phyloP scores from a whole-genome alignment of 345 rosid genomes.

The Brassica rapa region DNA sequence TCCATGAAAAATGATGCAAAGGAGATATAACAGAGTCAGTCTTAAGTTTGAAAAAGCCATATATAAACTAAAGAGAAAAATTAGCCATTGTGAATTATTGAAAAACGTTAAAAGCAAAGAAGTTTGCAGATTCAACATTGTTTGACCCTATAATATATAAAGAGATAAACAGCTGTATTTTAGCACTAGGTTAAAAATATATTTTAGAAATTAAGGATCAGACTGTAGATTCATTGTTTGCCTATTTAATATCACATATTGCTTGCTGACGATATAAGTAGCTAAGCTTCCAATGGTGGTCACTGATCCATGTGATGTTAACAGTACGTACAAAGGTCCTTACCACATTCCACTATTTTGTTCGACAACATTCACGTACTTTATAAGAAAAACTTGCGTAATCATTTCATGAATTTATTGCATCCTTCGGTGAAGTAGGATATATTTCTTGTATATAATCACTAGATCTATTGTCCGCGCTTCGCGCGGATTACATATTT shows the following conservation, averaged over 20 bases:
- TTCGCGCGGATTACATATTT: too few relatives aligned
- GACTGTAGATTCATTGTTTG: background rate
- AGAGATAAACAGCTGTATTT: background rate
- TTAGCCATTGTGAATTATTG: background rate
- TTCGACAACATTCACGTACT: background rate
- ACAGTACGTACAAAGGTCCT: conserved; percentile 25
- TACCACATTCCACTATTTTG: conserved; percentile 13
- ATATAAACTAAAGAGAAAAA: background rate
- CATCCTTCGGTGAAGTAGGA: background rate
- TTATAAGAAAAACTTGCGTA: background rate
- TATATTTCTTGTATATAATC: background rate
- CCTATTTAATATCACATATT: background rate
- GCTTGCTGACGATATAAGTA: background rate
- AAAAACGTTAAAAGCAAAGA: background rate
- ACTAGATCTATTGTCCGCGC: too few relatives aligned
- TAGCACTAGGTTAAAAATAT: background rate
- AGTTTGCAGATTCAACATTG: background rate
- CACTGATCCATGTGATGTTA: conserved; percentile 27
- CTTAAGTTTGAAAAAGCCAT: background rate
- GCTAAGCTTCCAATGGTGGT: conserved; percentile 16
- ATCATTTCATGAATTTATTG: background rate
- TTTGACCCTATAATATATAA: background rate
- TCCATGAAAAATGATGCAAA: background rate
- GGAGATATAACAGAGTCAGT: background rate
- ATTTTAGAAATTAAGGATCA: background rate